phyloP scores from a whole-genome alignment of 176 grass and related monocot genomes.

The Metroxylon sagu region DNA sequence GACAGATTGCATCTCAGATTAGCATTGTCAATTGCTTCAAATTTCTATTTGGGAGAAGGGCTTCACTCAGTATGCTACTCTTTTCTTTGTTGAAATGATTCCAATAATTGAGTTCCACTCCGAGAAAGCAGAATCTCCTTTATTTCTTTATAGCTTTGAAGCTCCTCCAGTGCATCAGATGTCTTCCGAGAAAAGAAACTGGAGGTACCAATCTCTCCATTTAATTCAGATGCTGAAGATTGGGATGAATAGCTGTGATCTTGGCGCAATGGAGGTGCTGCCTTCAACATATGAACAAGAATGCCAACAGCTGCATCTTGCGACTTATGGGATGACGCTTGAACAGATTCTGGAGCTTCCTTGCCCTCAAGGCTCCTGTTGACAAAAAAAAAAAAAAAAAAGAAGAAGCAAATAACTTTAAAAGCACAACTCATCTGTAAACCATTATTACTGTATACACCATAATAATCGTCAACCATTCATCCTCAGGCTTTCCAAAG shows the following conservation, averaged over 20 bases:
- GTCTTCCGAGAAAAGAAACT: conserved; percentile 49
- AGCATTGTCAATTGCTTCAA: too few species aligned
- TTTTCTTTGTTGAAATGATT: conserved; percentile 19
- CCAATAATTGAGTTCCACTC: conserved; percentile 31
- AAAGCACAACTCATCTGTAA: too few species aligned
- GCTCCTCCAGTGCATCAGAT: conserved; percentile 64
- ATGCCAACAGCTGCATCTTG: conserved; percentile 73
- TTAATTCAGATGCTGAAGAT: conserved; percentile 31
- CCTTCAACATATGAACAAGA: conserved; percentile 63
- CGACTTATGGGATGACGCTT: conserved; percentile 57
- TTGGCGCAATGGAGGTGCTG: conserved; percentile 38
- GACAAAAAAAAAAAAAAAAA: conserved; percentile 1
- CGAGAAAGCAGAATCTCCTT: conserved; percentile 49
- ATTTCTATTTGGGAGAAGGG: too few species aligned
- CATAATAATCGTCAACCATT: too few species aligned
- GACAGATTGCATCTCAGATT: too few species aligned
- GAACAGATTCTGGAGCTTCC: conserved; percentile 35
- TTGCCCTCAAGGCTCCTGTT: conserved; percentile 65
- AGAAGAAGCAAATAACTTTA: background rate
- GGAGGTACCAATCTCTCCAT: conserved; percentile 21
- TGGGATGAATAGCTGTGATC: conserved; percentile 51
- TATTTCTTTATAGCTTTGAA: conserved; percentile 56
- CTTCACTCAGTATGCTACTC: too few species aligned
- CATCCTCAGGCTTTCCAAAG: too few species aligned
- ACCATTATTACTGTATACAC: too few species aligned